Conservation (phyloP, 306 rosid species). For the Casuarina equisetifolia region DNA sequence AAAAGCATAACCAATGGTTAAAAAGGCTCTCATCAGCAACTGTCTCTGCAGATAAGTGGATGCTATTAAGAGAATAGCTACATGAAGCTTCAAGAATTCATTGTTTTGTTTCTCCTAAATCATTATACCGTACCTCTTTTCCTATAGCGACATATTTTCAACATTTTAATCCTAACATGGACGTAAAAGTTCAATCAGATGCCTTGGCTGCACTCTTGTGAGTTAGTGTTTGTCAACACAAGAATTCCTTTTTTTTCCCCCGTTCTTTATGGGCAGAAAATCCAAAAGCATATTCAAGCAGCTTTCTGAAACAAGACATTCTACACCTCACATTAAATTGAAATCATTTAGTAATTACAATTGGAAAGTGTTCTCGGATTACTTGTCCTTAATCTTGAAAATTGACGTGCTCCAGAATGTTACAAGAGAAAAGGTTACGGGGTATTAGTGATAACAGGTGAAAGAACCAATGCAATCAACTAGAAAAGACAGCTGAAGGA, state of each 20-base stretch:
- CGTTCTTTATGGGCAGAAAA: neutral
- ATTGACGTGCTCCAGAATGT: neutral
- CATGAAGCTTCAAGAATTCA: neutral
- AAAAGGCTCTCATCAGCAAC: neutral
- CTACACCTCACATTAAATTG: neutral
- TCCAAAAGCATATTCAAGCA: neutral
- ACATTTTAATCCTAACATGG: neutral
- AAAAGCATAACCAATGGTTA: neutral
- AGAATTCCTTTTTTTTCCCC: too few relatives aligned
- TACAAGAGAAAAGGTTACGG: neutral
- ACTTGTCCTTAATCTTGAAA: neutral
- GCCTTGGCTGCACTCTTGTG: neutral
- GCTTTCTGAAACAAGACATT: neutral
- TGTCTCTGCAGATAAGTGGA: neutral
- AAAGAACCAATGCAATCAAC: neutral
- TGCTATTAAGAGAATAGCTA: neutral
- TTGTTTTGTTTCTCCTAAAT: neutral
- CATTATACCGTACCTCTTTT: neutral
- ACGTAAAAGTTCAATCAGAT: conserved; percentile 8
- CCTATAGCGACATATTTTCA: neutral
- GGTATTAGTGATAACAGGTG: neutral
- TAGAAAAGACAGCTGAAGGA: neutral
- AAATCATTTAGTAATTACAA: neutral
- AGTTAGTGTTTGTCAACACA: neutral
- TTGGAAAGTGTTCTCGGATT: neutral